phyloP scores from a whole-genome alignment of 345 rosid genomes.

The Eucalyptus coolabah region DNA sequence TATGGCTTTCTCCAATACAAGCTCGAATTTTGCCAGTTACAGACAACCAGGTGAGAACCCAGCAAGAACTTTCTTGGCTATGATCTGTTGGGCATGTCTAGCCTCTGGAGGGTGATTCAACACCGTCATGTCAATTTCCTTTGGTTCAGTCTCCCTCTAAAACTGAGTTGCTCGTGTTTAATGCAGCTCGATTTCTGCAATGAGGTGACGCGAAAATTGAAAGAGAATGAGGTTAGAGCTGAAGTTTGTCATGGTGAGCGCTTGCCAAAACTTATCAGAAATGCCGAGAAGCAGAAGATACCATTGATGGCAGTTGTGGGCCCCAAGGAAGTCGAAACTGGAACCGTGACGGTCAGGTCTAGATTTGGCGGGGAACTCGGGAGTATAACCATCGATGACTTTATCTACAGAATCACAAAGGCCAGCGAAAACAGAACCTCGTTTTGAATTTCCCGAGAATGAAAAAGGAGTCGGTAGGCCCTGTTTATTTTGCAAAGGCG shows the following conservation, averaged over 20 bases:
- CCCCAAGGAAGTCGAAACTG: constrained; percentile 72
- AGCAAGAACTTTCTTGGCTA: not conserved
- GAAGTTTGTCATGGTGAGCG: constrained; percentile 90
- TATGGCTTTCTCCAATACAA: constrained; percentile 93
- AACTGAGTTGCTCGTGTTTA: not conserved
- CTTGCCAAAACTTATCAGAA: constrained; percentile 84
- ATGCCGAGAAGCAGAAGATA: constrained; percentile 82
- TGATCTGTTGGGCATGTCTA: not conserved
- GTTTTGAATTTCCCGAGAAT: not conserved
- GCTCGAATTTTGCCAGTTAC: constrained; percentile 87
- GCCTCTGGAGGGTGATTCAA: not conserved
- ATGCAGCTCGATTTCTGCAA: constrained; percentile 60
- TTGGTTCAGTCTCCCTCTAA: not conserved
- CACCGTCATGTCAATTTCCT: not conserved
- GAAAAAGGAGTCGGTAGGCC: not conserved
- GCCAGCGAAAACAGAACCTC: constrained; percentile 36
- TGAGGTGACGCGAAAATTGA: constrained; percentile 43
- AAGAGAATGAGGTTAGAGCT: constrained; percentile 47
- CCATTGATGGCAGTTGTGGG: constrained; percentile 93
- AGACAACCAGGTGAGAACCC: constrained; percentile 57
- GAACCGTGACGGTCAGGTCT: constrained; percentile 66
- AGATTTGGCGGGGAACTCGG: constrained; percentile 86
- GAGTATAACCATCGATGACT: constrained; percentile 52
- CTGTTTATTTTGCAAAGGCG: not conserved
- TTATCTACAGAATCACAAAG: constrained; percentile 37